A percentile compares a stretch with the other conserved stretches of the same genome.
Conservation (phyloP, 352 stramenopile species). For the Phytophthora lateralis region DNA sequence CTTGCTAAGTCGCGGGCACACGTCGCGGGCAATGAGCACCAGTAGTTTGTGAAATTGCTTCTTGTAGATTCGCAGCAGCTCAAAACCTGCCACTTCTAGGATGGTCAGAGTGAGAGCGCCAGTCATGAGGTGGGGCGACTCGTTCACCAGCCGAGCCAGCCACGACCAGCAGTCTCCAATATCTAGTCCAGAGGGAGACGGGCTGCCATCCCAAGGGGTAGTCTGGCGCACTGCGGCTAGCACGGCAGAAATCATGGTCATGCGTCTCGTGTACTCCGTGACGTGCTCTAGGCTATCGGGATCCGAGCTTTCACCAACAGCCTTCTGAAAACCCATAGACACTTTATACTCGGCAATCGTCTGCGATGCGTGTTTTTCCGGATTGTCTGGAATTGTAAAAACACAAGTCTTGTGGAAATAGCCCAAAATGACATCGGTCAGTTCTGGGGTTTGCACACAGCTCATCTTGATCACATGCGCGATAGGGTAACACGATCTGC, state of each 20-base stretch:
- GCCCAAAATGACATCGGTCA: conserved; percentile 72
- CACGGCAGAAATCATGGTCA: conserved; percentile 78
- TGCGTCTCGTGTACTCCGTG: conserved; percentile 79
- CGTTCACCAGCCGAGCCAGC: conserved; percentile 72
- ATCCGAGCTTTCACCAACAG: conserved; percentile 63
- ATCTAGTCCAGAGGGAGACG: conserved; percentile 54
- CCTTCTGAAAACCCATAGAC: conserved; percentile 67
- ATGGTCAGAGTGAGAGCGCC: conserved; percentile 72
- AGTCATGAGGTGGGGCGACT: conserved; percentile 75
- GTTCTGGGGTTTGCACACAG: conserved; percentile 71
- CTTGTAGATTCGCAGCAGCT: conserved; percentile 68
- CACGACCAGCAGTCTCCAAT: conserved; percentile 78
- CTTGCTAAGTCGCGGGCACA: conserved; percentile 70
- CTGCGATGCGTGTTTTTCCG: conserved; percentile 56
- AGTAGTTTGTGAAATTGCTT: conserved; percentile 83
- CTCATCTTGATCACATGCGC: conserved; percentile 81
- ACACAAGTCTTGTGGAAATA: conserved; percentile 80
- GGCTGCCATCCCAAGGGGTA: conserved; percentile 56
- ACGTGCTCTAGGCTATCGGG: conserved; percentile 71
- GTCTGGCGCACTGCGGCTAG: conserved; percentile 78
- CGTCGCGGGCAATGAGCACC: conserved; percentile 65
- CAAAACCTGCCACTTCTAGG: conserved; percentile 78
- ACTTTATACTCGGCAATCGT: conserved; percentile 69
- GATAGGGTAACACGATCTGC: conserved; percentile 70
- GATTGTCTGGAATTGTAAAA: conserved; percentile 73